Base-by-base conservation (phyloP, 2,329 filamentous ascomycete species). In the Tolypocladium guangdongense region DNA sequence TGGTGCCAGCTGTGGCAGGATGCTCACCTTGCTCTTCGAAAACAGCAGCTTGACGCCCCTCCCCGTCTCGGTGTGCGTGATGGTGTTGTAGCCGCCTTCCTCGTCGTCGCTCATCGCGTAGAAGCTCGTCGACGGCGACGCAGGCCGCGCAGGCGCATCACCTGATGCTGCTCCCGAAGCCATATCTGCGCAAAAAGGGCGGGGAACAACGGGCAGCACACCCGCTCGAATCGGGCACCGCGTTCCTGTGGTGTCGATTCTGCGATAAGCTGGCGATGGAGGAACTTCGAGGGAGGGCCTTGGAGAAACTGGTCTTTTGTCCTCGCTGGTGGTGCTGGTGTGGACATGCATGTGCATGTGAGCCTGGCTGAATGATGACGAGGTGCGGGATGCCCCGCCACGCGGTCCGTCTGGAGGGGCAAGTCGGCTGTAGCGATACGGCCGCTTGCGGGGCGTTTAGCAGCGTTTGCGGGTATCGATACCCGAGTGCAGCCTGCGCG, bases 71-170 rank as follows among this genome's bases (percentile, higher is more conserved):
- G 83, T 81, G 65, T 95, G 88, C 5, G 89, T 87, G 64, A 99
- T 90, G 20, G 90, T 97, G 68, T 95, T 88, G 74, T 99, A 99
- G 46, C 88, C 93, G 60, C 87, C 88, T 71, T 97, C 93, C 58
- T 96, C 91, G 65, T 96, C 90, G 74, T 99, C 95, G 70, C 89
- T 96, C 78, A 97, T 78, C 65, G 92, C 92, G 76, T 60, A 57
- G 45, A 54, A 58, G 51, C 58, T 60, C 36, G 46, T 45, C 5
- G 58, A 58, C n/a, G 58, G 58, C 20, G 58, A 60, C 24, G 57
- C 38, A 32, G 56, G 41, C 22, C 49, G 53, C 46, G 39, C 51
- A 18, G 47, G 30, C 14, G 14, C 32, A 20, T 50, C 22, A 18
- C 27, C 36, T 11, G 46, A 14, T 16, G 46, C 52, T 11, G 36